Conservation (phyloP, 139 green algal species). For the Chlamydomonas schloesseri region DNA sequence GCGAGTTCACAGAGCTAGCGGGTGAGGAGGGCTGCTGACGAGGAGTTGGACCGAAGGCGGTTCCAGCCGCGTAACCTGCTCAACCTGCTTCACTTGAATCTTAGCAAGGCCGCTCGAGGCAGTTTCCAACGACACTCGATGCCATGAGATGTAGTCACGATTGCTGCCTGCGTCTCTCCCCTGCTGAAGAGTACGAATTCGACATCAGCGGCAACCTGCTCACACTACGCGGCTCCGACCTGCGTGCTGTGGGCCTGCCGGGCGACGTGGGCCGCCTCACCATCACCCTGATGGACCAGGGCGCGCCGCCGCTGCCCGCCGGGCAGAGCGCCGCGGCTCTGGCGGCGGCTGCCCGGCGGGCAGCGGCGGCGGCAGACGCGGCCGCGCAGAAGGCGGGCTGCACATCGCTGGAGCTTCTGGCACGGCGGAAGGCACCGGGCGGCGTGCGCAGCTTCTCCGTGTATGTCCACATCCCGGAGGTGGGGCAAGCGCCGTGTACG, state of each 20-base stretch:
- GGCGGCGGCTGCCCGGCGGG: not conserved
- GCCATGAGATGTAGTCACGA: too few species aligned
- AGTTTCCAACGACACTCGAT: too few species aligned
- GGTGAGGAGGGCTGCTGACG: too few species aligned
- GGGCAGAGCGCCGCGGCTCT: too few species aligned
- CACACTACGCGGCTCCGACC: not conserved
- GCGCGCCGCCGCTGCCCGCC: not conserved
- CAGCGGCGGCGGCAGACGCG: not conserved
- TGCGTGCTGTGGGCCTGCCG: not conserved
- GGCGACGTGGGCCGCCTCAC: conserved; percentile 1
- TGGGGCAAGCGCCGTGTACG: too few species aligned
- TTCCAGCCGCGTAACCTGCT: too few species aligned
- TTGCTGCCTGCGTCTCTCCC: too few species aligned
- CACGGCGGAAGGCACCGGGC: too few species aligned
- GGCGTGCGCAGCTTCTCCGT: too few species aligned
- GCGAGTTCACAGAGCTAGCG: not conserved
- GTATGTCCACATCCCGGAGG: not conserved
- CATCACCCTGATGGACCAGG: not conserved
- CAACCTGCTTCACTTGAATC: too few species aligned
- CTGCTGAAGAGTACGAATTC: not conserved
- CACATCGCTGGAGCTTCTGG: not conserved
- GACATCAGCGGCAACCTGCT: conserved; percentile 33
- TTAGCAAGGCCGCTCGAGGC: too few species aligned
- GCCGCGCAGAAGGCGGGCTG: not conserved
- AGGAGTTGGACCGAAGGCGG: too few species aligned